These are phyloP conservation scores for Euphorbia corollata DNA, from an alignment of 441 rosid species.

Conservation along the genomic window DNA sequence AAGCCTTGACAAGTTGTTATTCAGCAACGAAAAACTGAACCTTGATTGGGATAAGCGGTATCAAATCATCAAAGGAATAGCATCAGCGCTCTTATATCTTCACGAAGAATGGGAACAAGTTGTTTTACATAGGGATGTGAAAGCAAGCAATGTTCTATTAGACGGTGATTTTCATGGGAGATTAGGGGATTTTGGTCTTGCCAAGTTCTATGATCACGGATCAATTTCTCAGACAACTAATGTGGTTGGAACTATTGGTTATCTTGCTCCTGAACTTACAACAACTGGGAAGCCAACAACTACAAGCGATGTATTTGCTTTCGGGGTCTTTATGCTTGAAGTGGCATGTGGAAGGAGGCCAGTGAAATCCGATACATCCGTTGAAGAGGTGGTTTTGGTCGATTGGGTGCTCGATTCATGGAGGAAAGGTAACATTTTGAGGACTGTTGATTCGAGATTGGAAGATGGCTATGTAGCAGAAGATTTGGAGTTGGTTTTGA, in stretches of 20 bases:
- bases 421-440: constrained; percentile 32
- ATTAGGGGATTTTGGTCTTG: constrained; percentile 42
- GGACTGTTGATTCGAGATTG: constrained; percentile 41
- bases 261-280: constrained; percentile 43
- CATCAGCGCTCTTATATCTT: constrained; percentile 27
- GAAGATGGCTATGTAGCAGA: constrained; percentile 30
- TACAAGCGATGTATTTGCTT: constrained; percentile 47
- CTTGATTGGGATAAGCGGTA: constrained; percentile 30
- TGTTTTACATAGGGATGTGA: constrained; percentile 38
- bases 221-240: constrained; percentile 20
- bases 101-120: constrained; percentile 42
- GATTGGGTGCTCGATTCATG: constrained; percentile 47
- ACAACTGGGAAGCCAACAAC: constrained; percentile 46
- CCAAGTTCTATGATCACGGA: constrained; percentile 31
- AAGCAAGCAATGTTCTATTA: constrained; percentile 25
- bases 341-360: constrained; percentile 62
- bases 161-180: constrained; percentile 32
- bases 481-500: constrained; percentile 51
- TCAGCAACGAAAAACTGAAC: constrained; percentile 13
- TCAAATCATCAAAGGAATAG: constrained; percentile 32
- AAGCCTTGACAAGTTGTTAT: constrained; percentile 34
- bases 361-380: constrained; percentile 23
- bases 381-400: constrained; percentile 31
- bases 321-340: constrained; percentile 64
- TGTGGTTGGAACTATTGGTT: constrained; percentile 36